Percentiles rank a stretch among this genome's conserved stretches.
Evolutionary conservation across 2,329 filamentous ascomycete species (phyloP).

Genomic region (Arthrobotrys sinensis): DNA sequence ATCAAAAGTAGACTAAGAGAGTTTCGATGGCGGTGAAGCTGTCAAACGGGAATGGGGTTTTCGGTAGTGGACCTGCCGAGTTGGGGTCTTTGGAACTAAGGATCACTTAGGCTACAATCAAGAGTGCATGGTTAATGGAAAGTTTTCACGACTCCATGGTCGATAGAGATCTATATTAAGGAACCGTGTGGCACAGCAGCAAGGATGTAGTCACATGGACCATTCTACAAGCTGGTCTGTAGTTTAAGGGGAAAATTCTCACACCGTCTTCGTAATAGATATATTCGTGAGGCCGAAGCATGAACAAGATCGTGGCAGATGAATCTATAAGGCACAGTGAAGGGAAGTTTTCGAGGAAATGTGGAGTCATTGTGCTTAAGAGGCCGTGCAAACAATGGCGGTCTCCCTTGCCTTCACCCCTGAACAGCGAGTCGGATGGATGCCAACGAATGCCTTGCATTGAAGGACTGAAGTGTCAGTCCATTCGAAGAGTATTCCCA

Average conservation of each 20-base stretch:
- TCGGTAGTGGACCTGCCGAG: neutral
- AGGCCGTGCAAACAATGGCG: neutral
- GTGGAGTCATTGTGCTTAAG: neutral
- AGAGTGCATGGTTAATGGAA: neutral
- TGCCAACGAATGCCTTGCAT: conserved; percentile 1
- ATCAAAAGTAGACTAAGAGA: neutral
- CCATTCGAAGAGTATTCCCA: neutral
- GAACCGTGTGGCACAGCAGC: conserved; percentile 12
- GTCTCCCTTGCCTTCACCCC: conserved; percentile 6
- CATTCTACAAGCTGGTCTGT: neutral
- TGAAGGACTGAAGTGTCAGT: neutral
- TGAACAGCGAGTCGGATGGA: conserved; percentile 4
- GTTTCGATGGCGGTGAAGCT: neutral
- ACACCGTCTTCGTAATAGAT: neutral
- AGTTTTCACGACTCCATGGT: neutral
- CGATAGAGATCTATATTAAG: conserved; percentile 13
- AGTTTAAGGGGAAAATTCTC: conserved; percentile 12
- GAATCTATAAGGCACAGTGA: neutral
- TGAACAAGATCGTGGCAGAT: neutral
- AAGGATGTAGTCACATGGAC: conserved; percentile 11
- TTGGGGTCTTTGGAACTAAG: neutral
- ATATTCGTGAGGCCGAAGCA: neutral
- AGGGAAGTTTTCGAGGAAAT: neutral
- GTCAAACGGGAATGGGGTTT: neutral
- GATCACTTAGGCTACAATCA: conserved; percentile 16